Evolutionary conservation across 192 early-diverging fungal genomes (phyloP).

Genomic region (Jimgerdemannia flammicorona): DNA sequence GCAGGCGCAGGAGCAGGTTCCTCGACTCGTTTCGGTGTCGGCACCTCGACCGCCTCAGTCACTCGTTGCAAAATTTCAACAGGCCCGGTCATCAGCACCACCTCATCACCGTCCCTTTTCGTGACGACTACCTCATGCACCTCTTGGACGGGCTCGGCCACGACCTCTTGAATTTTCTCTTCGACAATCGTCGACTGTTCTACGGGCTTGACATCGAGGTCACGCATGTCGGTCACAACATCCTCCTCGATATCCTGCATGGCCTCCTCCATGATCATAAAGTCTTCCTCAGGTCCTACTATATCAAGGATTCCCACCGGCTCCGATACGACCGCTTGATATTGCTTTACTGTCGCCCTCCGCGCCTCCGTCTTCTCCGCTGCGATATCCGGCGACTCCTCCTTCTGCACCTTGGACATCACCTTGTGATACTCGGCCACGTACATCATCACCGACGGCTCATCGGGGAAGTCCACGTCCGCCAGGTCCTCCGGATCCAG

Average conservation of each 20-base stretch:
- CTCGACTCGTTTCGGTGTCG: neutral
- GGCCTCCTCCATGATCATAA: constrained; percentile 3
- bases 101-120: neutral
- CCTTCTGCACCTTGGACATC: constrained; percentile 39
- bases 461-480: constrained; percentile 47
- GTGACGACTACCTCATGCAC: neutral
- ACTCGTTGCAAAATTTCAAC: neutral
- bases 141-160: neutral
- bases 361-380: constrained; percentile 19
- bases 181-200: neutral
- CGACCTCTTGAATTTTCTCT: neutral
- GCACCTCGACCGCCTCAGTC: neutral
- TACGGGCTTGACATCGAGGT: constrained; percentile 1
- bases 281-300: constrained; percentile 20
- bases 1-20: constrained; percentile 5
- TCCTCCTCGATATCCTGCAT: constrained; percentile 22
- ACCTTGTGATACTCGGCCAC: constrained; percentile 47
- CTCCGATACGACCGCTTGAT: neutral
- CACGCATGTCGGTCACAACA: neutral
- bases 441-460: constrained; percentile 51
- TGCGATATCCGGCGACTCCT: constrained; percentile 11
- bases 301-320: constrained; percentile 3
- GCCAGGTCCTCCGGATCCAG: constrained; percentile 44
- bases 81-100: neutral
- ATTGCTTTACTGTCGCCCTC: constrained; percentile 6